Conservation (phyloP, 2,329 filamentous ascomycete genomes). For the Emmonsia crescens region DNA sequence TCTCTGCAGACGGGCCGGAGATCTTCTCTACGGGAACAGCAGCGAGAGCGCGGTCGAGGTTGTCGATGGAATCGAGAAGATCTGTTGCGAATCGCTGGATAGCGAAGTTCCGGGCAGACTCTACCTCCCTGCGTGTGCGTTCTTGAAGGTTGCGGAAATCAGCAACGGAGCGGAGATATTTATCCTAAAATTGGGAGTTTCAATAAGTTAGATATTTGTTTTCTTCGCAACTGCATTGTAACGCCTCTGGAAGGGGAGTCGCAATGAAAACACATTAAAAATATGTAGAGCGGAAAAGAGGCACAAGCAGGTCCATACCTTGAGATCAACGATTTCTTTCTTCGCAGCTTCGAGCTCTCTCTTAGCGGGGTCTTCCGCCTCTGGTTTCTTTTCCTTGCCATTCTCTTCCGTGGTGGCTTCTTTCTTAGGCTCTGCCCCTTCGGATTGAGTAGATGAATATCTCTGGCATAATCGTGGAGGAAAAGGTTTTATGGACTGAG, state of each 20-base stretch:
- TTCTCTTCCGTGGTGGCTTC: constrained; percentile 31
- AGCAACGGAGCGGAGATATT: constrained; percentile 84
- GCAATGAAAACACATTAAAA: neutral
- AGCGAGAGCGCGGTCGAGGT: constrained; percentile 82
- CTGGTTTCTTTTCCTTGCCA: constrained; percentile 27
- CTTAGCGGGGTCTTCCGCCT: constrained; percentile 41
- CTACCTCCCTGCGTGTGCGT: constrained; percentile 81
- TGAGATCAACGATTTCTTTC: constrained; percentile 67
- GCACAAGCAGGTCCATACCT: constrained; percentile 46
- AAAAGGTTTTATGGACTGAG: constrained; percentile 21
- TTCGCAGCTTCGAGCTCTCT: constrained; percentile 63
- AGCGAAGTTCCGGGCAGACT: constrained; percentile 78
- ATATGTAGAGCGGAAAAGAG: neutral
- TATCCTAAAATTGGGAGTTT: constrained; percentile 53
- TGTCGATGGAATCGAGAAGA: constrained; percentile 89
- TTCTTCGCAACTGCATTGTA: neutral
- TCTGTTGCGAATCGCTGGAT: constrained; percentile 92
- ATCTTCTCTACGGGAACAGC: constrained; percentile 70
- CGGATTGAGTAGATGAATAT: constrained; percentile 35
- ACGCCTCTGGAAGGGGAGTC: neutral
- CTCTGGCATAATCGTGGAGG: constrained; percentile 25
- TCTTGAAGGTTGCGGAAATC: constrained; percentile 98
- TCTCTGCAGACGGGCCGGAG: constrained; percentile 40
- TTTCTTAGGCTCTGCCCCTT: constrained; percentile 20
- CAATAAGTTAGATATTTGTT: neutral